Conservation (phyloP, 2,329 filamentous ascomycete genomes). For the Curvularia hawaiiensis region DNA sequence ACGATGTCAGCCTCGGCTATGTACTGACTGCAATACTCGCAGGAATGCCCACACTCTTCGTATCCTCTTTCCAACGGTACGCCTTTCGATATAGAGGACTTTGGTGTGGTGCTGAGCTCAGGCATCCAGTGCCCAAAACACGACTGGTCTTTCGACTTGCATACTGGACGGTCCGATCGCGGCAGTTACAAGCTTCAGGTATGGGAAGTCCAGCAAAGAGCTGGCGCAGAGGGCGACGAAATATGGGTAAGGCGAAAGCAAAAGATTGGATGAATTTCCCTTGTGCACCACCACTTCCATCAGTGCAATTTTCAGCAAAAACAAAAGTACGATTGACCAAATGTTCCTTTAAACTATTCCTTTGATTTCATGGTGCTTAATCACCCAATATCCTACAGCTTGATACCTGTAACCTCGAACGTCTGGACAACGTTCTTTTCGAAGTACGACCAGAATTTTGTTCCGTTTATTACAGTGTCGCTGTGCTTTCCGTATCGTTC, state of each 20-base stretch:
- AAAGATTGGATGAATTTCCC: conserved; percentile 27
- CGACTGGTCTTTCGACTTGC: conserved; percentile 73
- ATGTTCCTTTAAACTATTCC: background rate
- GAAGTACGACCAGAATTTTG: conserved; percentile 14
- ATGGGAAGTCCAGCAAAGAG: conserved; percentile 66
- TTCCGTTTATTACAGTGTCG: conserved; percentile 9
- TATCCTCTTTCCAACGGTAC: conserved; percentile 68
- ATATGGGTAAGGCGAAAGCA: conserved; percentile 46
- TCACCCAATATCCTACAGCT: background rate
- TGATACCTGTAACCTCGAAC: conserved; percentile 13
- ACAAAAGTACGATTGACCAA: background rate
- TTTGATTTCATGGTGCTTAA: background rate
- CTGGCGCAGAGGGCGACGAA: conserved; percentile 13
- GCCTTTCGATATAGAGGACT: conserved; percentile 75
- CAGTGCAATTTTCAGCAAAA: background rate
- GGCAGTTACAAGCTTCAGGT: conserved; percentile 65
- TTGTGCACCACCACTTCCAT: background rate
- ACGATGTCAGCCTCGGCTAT: background rate
- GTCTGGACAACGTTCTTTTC: conserved; percentile 14
- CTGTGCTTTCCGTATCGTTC: conserved; percentile 10
- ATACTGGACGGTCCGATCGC: conserved; percentile 66
- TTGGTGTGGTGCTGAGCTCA: conserved; percentile 66
- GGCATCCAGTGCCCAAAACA: conserved; percentile 72
- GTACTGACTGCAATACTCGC: background rate
- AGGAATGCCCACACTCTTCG: conserved; percentile 67